Evolutionary conservation across 148 eudicot genomes (phyloP).

Genomic region (Fagopyrum esculentum): DNA sequence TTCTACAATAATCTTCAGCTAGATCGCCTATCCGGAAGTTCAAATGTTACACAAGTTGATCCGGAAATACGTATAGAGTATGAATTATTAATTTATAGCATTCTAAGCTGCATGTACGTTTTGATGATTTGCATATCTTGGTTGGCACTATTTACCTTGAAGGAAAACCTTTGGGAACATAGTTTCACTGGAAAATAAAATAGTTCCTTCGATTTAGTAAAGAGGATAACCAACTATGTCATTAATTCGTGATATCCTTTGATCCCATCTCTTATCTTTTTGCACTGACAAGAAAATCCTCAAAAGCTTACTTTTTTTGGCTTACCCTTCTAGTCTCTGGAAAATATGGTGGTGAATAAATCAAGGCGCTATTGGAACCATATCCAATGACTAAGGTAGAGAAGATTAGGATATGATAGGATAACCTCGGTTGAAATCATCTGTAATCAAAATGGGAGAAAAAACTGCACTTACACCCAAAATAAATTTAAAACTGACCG

Average conservation of each 20-base stretch:
- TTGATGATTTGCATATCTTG: not conserved
- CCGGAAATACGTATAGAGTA: slow-evolving; percentile 98
- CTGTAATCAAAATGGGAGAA: no score
- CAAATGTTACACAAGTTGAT: slow-evolving; percentile 81
- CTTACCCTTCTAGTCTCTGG: not conserved
- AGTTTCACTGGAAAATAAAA: not conserved
- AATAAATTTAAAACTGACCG: not conserved
- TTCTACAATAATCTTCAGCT: slow-evolving; percentile 71
- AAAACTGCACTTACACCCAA: not conserved
- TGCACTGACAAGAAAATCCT: not conserved
- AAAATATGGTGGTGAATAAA: not conserved
- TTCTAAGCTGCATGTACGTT: not conserved
- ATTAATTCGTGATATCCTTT: not conserved
- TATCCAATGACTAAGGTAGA: not conserved
- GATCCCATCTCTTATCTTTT: not conserved
- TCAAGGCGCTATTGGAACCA: not conserved
- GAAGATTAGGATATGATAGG: not conserved
- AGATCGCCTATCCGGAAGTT: slow-evolving; percentile 63
- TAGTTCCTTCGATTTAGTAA: not conserved
- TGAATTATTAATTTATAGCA: slow-evolving; percentile 13
- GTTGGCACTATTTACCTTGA: not conserved
- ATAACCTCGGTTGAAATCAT: not conserved
- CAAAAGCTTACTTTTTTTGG: not conserved
- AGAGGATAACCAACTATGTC: not conserved
- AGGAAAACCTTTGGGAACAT: not conserved